Percentiles rank a stretch among this genome's conserved stretches.
Conservation (phyloP, 768 basidiomycete genomes). For the Favolaschia claudopus region DNA sequence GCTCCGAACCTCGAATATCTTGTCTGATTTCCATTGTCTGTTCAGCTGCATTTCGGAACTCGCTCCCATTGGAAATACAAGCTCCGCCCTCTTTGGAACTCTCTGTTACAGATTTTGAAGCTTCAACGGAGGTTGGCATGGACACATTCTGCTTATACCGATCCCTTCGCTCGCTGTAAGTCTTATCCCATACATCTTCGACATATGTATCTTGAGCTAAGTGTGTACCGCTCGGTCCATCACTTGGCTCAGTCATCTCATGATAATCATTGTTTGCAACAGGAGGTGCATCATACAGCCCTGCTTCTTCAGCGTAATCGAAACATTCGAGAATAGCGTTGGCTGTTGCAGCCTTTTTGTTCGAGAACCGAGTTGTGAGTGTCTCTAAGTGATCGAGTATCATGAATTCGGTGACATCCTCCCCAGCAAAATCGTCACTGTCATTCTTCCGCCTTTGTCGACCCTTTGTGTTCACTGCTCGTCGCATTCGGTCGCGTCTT, state of each 20-base stretch:
- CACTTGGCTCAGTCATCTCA: not conserved
- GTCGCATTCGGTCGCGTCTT: not conserved
- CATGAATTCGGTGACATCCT: slow-evolving; percentile 13
- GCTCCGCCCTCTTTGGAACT: no score
- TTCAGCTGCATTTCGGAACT: not conserved
- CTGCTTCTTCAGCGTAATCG: slow-evolving; percentile 7
- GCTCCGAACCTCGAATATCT: not conserved
- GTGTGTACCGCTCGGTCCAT: not conserved
- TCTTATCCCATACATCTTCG: slow-evolving; percentile 24
- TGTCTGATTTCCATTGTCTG: not conserved
- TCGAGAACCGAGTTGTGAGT: slow-evolving; percentile 1
- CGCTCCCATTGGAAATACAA: not conserved
- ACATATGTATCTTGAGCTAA: not conserved
- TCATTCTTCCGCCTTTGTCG: not conserved
- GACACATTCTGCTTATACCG: slow-evolving; percentile 13
- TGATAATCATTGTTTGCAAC: not conserved
- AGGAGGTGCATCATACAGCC: not conserved
- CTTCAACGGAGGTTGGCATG: not conserved
- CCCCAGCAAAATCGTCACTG: slow-evolving; percentile 14
- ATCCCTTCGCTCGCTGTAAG: slow-evolving; percentile 20
- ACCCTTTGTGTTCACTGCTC: not conserved
- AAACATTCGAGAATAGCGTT: slow-evolving; percentile 15
- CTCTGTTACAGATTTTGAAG: not conserved
- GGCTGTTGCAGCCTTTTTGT: not conserved
- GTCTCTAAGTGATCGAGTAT: slow-evolving; percentile 27